Evolutionary conservation across 306 rosid genomes (phyloP), one percentile per base, ranked within the genome.

Genomic region (Pterocarpus macrocarpus): DNA sequence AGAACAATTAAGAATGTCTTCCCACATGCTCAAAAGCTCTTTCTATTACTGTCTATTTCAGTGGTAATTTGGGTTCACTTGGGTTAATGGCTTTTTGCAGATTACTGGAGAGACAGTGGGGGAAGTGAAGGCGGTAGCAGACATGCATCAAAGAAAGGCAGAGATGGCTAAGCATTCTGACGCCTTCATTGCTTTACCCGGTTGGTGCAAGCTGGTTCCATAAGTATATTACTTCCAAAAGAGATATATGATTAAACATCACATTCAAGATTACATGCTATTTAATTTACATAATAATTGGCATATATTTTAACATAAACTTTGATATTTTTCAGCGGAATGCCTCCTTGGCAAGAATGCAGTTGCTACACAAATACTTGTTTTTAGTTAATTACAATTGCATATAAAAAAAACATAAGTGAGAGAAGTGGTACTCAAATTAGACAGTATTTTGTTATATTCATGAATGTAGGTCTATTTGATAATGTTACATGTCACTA

Each of bases 171-270:
- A 49, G 83, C 93, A 90, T 30, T 92, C 97, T 58, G 97, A 92
- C 84, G 97, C 97, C 69, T 92, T 92, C 76, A 92, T 92, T 89
- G 97, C 97, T 85, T 87, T 92, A 76, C 97, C 97, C 2, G 97
- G 97, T 92, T 81, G 35, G 87, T 89, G 43, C 63, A 68, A 53
- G n/a, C 56, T 45, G 34, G 4, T 34, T 52, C 14, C 44, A 71
- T 36, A 35, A 22, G 30, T 67, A 43, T 49, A 78, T 64, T 70
- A 12, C 17, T 63, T 69, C 12, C 49, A 69, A 57, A 5, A 1
- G 1, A 38, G 7, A 15, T 30, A 17, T 33, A 12, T 69, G 39
- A 69, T 30, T 4, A 68, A 57, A 4, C 38, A 78, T 78, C 28
- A 43, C 57, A 16, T 53, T 56, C 55, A 57, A 72, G 7, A 55